Evolutionary conservation across 768 basidiomycete genomes (phyloP), one percentile per base, ranked within the genome.

Genomic region (Gyrodon lividus): DNA sequence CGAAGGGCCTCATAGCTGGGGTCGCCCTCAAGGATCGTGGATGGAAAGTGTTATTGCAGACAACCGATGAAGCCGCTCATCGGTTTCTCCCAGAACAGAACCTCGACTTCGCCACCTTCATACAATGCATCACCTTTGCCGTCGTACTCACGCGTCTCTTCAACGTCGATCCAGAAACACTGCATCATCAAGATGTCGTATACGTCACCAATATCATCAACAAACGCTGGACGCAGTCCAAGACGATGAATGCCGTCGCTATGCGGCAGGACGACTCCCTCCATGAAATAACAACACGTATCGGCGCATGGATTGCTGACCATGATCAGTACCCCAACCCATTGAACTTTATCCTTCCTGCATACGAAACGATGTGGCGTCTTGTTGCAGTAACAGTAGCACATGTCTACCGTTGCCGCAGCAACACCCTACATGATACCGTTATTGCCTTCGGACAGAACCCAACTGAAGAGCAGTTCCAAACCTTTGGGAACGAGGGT

Each of bases 291-390:
- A 66, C 77, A 3, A 63, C 62, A 0, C 62, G 58, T 5, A 44
- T 68, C 6, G 44, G 61, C 17, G 35, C 24, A 2, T 76, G 84
- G 54, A 53, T 84, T 22, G 66, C 70, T 28, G 55, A 61, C 1
- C 50, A 16, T 2, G 67, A 70, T 0, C 52, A 33, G 6, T 53
- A 58, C n/a, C 52, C 57, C 7, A 59, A 59, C 2, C 82, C 83
- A 0, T 56, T 85, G 0, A 72, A 86, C 43, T 75, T 78, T 35
- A 73, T 86, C 40, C 73, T 86, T 9, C 84, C 84, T 0, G 68
- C 82, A 0, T 86, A 77, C 66, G 84, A 86, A 55, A 84, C 83
- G 0, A 67, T 83, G 51, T 86, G 84, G 84, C 73, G 83, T 0
- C 77, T 86, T 22, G 77, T 84, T 22, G 82, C 82, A 0, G 61